These are phyloP conservation scores for Phialophora expanda DNA, from an alignment of 2,329 filamentous ascomycete genomes.

Conservation along the genomic window DNA sequence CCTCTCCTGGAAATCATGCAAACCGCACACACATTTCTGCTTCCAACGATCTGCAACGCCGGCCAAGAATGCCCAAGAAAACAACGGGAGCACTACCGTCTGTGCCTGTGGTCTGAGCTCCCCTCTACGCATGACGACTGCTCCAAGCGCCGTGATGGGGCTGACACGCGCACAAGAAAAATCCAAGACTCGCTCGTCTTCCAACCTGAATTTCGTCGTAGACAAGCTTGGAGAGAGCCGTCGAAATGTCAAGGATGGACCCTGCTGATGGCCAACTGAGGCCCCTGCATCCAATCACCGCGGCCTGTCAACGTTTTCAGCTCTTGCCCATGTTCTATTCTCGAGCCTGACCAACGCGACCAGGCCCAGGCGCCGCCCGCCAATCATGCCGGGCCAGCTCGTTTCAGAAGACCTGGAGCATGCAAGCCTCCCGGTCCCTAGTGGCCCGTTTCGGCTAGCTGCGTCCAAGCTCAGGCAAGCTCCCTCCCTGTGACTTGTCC, in stretches of 20 bases:
- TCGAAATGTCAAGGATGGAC: slow-evolving; percentile 8
- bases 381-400: slow-evolving; percentile 25
- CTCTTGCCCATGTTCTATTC: slow-evolving; percentile 1
- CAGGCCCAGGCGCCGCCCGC: slow-evolving; percentile 16
- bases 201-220: slow-evolving; percentile 12
- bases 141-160: not conserved
- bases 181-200: slow-evolving; percentile 1
- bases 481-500: slow-evolving; percentile 21
- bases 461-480: slow-evolving; percentile 16
- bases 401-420: slow-evolving; percentile 31
- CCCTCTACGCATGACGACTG: not conserved
- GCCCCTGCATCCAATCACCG: slow-evolving; percentile 29
- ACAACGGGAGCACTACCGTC: not conserved
- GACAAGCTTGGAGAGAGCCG: not conserved
- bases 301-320: slow-evolving; percentile 17
- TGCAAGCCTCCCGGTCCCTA: slow-evolving; percentile 4
- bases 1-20: not conserved
- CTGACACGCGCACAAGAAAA: not conserved
- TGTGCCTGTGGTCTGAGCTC: not conserved
- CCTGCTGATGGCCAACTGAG: not conserved
- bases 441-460: slow-evolving; percentile 23
- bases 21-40: not conserved
- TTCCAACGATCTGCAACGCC: not conserved
- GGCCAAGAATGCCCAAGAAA: not conserved
- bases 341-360: not conserved